Conservation (phyloP, 2,329 filamentous ascomycete species). For the Aspergillus intermedius region DNA sequence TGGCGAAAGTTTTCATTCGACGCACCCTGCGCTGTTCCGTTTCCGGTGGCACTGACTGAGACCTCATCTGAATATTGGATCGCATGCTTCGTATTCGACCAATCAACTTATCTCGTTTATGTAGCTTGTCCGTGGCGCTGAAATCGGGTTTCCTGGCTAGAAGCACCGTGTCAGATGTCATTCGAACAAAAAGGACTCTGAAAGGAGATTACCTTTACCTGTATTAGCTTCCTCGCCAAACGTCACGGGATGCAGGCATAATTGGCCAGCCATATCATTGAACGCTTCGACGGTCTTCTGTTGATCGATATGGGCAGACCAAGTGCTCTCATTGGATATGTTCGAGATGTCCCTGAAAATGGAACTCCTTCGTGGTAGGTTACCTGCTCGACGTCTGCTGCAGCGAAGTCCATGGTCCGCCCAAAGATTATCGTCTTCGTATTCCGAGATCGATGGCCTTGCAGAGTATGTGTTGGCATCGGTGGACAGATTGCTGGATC, state of each 20-base stretch:
- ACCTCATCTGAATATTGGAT: conserved; percentile 24
- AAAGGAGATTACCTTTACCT: neutral
- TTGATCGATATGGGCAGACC: conserved; percentile 19
- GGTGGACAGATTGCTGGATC: conserved; percentile 8
- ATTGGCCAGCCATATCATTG: conserved; percentile 22
- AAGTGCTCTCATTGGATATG: conserved; percentile 14
- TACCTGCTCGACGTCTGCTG: conserved; percentile 8
- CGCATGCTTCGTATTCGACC: conserved; percentile 29
- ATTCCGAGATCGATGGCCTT: conserved; percentile 9
- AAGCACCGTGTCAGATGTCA: neutral
- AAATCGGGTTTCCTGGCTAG: conserved; percentile 2
- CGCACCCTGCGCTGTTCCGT: conserved; percentile 20
- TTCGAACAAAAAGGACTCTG: neutral
- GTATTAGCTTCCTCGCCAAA: conserved; percentile 3
- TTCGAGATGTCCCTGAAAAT: conserved; percentile 16
- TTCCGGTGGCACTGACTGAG: conserved; percentile 9
- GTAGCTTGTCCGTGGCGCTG: conserved; percentile 2
- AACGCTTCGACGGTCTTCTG: conserved; percentile 21
- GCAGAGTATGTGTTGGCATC: conserved; percentile 6
- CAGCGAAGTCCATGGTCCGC: neutral
- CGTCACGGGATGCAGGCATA: conserved; percentile 16
- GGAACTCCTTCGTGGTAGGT: conserved; percentile 14
- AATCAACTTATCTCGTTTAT: conserved; percentile 16
- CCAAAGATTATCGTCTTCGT: conserved; percentile 6
- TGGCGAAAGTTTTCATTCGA: conserved; percentile 35